Evolutionary conservation across 768 basidiomycete species (phyloP), one percentile per base, ranked within the genome.

Genomic region (Multifurca ochricompacta): DNA sequence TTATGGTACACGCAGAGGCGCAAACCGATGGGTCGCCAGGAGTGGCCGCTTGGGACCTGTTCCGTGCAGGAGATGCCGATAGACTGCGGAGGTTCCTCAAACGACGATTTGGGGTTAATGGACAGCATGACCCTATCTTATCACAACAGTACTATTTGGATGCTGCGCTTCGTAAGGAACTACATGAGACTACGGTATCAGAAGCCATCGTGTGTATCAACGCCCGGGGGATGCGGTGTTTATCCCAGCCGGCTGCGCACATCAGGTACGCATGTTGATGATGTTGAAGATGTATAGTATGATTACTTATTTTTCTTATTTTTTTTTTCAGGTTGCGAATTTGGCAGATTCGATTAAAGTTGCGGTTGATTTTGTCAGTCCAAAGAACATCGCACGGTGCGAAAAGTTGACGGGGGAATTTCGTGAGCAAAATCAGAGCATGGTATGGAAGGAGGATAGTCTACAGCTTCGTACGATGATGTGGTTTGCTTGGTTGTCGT

Each of bases 311-410:
- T n/a, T n/a, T n/a, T n/a, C n/a, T n/a, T n/a, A n/a, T n/a, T n/a
- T n/a, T 27, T 16, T 18, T 34, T 62, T 61, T 18, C 62, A 95
- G 83, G 93, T 96, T 8, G 87, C 87, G 62, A 96, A 97, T 66
- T 71, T 93, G 47, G 78, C 91, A n/a, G 92, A 96, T 68, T 94
- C 90, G 64, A 83, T 97, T 73, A 97, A 97, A 71, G 90, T 96
- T 48, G 93, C 94, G 27, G 78, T 87, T 63, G 94, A 97, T 69
- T 97, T 92, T 68, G 91, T 96, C 60, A 90, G 87, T 74, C 86
- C 92, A 39, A 90, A 96, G 73, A 96, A 95, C 66, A 83, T 97
- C 35, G 73, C 71, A 44, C 80, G 91, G 31, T 97, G 94, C 68
- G 89, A 89, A 69, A 75, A 76, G 67, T 76, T 97, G 51, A 93